Percentiles rank a stretch among this genome's conserved stretches.
Conservation (phyloP, 192 early-diverging fungal genomes). For the Dissophora ornata region DNA sequence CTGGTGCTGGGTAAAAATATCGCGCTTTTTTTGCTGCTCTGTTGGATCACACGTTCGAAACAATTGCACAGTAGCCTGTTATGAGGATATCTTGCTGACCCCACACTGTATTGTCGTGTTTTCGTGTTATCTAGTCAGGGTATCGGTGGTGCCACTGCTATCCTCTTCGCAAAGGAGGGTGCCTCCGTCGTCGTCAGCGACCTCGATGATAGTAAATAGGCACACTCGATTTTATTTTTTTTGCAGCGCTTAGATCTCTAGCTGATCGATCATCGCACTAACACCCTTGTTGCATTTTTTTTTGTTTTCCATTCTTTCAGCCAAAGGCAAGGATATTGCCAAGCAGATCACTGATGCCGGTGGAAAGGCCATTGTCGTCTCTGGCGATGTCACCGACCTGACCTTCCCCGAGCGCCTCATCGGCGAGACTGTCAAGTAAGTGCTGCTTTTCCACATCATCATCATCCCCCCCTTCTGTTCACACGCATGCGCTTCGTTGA, state of each 20-base stretch:
- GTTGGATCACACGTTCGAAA: no score
- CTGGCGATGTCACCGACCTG: slow-evolving; percentile 67
- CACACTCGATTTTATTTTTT: no score
- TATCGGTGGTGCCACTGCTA: slow-evolving; percentile 90
- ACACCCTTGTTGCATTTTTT: no score
- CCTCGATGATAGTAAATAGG: slow-evolving; percentile 72
- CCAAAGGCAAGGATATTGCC: slow-evolving; percentile 83
- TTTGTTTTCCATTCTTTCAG: slow-evolving; percentile 38
- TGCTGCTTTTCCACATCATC: not conserved
- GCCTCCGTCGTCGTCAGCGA: slow-evolving; percentile 96
- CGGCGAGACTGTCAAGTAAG: slow-evolving; percentile 64
- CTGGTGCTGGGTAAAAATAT: slow-evolving; percentile 67
- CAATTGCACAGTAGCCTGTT: no score
- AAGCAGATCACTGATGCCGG: slow-evolving; percentile 83
- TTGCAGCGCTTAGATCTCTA: no score
- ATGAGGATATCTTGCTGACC: no score
- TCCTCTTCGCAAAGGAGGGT: slow-evolving; percentile 87
- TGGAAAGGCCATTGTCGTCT: slow-evolving; percentile 86
- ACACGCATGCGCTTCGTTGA: no score
- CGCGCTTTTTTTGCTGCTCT: not conserved
- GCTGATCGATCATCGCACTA: no score
- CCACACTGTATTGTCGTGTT: no score
- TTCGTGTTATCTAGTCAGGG: slow-evolving; percentile 65
- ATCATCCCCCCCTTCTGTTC: not conserved
- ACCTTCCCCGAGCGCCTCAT: slow-evolving; percentile 67